phyloP scores from a whole-genome alignment of 2,329 filamentous ascomycete genomes.

The Zymoseptoria crescenta region DNA sequence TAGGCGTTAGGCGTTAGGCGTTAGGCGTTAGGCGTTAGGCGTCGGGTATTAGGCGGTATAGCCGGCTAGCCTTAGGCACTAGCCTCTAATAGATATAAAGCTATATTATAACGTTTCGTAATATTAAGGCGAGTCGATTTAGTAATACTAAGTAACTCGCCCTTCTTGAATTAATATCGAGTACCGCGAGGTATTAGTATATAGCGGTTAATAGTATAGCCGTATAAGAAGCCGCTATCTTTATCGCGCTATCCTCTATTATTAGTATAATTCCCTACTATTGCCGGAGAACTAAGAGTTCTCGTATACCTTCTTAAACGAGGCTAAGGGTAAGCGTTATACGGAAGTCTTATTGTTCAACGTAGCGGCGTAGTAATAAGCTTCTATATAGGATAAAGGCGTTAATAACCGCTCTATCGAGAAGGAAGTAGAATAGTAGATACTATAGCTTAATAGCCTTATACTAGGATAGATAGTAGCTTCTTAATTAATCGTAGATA shows the following conservation, averaged over 20 bases:
- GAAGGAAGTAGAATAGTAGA: neutral
- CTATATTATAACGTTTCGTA: neutral
- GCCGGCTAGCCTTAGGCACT: no score
- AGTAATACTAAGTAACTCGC: neutral
- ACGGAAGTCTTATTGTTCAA: neutral
- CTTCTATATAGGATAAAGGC: neutral
- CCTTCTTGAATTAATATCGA: neutral
- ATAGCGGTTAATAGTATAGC: no score
- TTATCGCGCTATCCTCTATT: no score
- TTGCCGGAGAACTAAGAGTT: neutral
- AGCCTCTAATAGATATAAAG: neutral
- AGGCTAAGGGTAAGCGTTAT: neutral
- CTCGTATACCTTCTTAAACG: neutral
- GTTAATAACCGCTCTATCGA: neutral
- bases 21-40: no score
- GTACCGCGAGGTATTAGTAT: no score
- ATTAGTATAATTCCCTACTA: neutral
- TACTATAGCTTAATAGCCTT: neutral
- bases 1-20: no score
- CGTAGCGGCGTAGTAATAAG: no score
- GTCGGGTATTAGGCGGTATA: no score
- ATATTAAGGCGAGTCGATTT: neutral
- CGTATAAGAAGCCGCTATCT: no score
- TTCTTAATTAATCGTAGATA: neutral
- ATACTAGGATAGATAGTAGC: neutral